A percentile compares a stretch with the other conserved stretches of the same genome.
These are phyloP conservation scores for Physcomitrellopsis africana DNA, from an alignment of 225 moss, liverwort and hornwort genomes.

Conservation along the genomic window DNA sequence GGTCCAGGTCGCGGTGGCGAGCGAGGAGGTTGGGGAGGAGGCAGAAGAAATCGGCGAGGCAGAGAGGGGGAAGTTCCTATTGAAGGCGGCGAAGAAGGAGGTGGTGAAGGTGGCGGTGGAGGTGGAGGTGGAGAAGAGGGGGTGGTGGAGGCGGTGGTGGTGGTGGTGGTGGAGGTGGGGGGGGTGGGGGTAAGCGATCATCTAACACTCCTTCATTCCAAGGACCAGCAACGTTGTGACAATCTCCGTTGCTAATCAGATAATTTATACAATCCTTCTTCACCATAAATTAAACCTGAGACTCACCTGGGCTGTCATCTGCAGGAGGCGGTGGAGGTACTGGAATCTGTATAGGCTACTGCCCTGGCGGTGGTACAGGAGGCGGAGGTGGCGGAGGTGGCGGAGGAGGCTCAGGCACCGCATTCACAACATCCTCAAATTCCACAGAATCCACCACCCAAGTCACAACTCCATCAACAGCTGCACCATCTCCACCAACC, in stretches of 20 bases:
- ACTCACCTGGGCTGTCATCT: no score
- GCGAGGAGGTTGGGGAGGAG: neutral
- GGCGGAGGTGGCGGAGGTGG: neutral
- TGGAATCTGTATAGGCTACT: conserved; percentile 32
- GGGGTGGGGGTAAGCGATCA: neutral
- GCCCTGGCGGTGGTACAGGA: conserved; percentile 19
- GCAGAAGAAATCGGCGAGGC: neutral
- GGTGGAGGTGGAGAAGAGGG: neutral
- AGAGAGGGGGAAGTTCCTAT: neutral
- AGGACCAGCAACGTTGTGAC: no score
- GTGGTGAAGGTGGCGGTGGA: neutral
- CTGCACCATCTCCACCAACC: neutral
- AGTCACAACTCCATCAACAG: neutral
- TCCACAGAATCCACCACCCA: neutral
- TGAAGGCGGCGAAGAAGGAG: neutral
- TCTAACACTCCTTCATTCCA: no score
- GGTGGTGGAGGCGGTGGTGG: conserved; percentile 7
- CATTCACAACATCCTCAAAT: conserved; percentile 3
- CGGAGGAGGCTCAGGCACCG: neutral
- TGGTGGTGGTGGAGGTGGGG: conserved; percentile 7
- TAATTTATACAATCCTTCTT: no score
- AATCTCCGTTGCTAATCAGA: no score
- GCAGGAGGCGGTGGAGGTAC: neutral
- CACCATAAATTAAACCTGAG: no score
- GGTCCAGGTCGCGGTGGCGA: neutral